These are phyloP conservation scores for Lactifluus pinguis DNA, from an alignment of 768 basidiomycete species.

Conservation along the genomic window DNA sequence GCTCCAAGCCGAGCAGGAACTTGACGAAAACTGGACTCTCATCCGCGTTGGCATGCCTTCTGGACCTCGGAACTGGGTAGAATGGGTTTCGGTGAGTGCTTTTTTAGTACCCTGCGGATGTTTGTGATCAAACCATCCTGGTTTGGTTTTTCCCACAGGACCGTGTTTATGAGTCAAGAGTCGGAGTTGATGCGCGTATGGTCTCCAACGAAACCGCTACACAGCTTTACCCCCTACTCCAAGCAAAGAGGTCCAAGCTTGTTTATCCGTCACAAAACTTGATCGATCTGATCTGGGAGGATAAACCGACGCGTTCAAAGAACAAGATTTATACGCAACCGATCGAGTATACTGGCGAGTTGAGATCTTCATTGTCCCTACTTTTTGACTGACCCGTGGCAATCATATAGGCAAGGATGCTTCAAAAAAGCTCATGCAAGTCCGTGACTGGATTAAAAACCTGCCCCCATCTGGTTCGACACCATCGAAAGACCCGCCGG, in stretches of 20 bases:
- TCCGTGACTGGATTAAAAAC: slow-evolving; percentile 60
- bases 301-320: slow-evolving; percentile 61
- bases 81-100: slow-evolving; percentile 42
- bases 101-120: neutral
- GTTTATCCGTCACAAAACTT: slow-evolving; percentile 79
- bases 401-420: slow-evolving; percentile 47
- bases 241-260: slow-evolving; percentile 49
- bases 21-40: slow-evolving; percentile 70
- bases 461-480: slow-evolving; percentile 52
- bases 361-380: neutral
- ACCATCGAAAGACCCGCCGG: slow-evolving; percentile 55
- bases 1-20: slow-evolving; percentile 61
- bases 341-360: slow-evolving; percentile 56
- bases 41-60: slow-evolving; percentile 45
- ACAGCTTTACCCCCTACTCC: slow-evolving; percentile 48
- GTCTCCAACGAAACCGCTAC: slow-evolving; percentile 64
- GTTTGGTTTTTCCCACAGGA: slow-evolving; percentile 22
- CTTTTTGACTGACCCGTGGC: neutral
- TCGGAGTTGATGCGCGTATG: slow-evolving; percentile 84
- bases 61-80: slow-evolving; percentile 65
- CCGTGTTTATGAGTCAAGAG: slow-evolving; percentile 36
- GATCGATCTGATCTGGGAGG: slow-evolving; percentile 73
- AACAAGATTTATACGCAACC: slow-evolving; percentile 59
- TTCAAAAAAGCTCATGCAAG: slow-evolving; percentile 53
- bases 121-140: neutral